Base-by-base conservation (phyloP, 768 basidiomycete species). In the Kwoniella pini region DNA sequence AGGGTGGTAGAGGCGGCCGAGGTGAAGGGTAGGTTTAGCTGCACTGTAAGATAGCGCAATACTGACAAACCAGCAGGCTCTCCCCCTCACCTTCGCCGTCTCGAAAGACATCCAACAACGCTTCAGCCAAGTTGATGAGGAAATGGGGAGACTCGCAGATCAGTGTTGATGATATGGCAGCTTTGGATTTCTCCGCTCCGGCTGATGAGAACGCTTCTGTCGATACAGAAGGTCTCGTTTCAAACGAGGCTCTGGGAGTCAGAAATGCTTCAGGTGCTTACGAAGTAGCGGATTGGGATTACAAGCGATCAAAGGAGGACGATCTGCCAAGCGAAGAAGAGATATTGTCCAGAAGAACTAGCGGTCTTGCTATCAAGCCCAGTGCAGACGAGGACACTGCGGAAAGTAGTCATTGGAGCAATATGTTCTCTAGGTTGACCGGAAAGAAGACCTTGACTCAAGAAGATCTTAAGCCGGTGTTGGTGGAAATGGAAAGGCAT, bases 401-500 rank as follows among this genome's bases (percentile, higher is more conserved):
- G n/a, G 27, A 48, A 27, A 44, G 13, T 3, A 56, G 43, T 24
- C 87, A 89, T 12, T 78, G 92, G n/a, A 85, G 88, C 11, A 87
- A 86, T 44, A 81, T 95, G 51, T 91, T 96, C 77, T 86, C 90
- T 5, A 84, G 90, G 43, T 79, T 96, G 68, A 94, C 91, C 3
- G 79, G 92, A 0, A 86, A 86, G 24, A 94, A 92, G 79, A 82
- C 86, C 1, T 80, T 99, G 56, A 88, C 88, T 0, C 84, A 90
- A 56, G 82, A 85, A 38, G 95, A 98, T 76, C 78, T 98, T 54
- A 85, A 85, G 67, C 95, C 95, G 7, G 89, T 95, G 0, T 76
- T 98, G 44, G 88, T 88, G 51, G 90, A 86, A 17, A 98, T 98
- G 93, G 93, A 95, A 77, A 91, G 94, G 62, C 95, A 97, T 79